Base-by-base conservation (phyloP, 2,329 filamentous ascomycete species). In the Penicillium sp. region DNA sequence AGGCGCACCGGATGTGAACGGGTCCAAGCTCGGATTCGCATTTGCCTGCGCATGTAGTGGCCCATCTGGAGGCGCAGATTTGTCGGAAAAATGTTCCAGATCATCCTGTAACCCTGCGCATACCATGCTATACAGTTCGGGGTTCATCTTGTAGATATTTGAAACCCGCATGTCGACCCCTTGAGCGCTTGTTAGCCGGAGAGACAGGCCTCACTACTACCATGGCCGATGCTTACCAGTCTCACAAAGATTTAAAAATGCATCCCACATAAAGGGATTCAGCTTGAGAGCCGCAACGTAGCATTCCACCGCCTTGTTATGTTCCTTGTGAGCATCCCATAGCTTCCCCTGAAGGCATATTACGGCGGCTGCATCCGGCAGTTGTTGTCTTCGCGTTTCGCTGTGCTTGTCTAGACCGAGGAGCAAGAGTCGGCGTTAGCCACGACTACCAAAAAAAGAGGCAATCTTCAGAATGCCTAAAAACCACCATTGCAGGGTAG, bases 211-310 rank as follows among this genome's bases (percentile, higher is more conserved):
- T 21, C 30, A 21, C 15, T 23, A 50, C 9, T 21, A 17, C n/a
- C 8, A 21, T 7, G 8, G 29, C 13, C 5, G 46, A 50, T 51
- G 67, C 76, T 70, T 75, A 81, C 86, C 88, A 48, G 86, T 91
- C 73, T 97, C 93, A 74, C 93, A 97, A 7, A 99, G 84, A 17
- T 88, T 90, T 23, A 90, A 88, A 71, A 98, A 98, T 0, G 94
- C 93, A 82, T 99, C 95, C 95, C 95, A 99, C 86, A 97, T 95
- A 77, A 98, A 94, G 1, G 95, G 93, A 72, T 98, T 99, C 58
- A 89, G 77, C 78, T 93, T 96, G 70, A 99, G 81, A 6, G 93
- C 88, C 63, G 96, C 92, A 68, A 96, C 92, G 73, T 95, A 98
- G 75, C 88, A 92, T 67, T 91, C 86, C 17, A 94, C 88, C 7